phyloP scores from a whole-genome alignment of 441 rosid species.

The Populus trichocarpa region DNA sequence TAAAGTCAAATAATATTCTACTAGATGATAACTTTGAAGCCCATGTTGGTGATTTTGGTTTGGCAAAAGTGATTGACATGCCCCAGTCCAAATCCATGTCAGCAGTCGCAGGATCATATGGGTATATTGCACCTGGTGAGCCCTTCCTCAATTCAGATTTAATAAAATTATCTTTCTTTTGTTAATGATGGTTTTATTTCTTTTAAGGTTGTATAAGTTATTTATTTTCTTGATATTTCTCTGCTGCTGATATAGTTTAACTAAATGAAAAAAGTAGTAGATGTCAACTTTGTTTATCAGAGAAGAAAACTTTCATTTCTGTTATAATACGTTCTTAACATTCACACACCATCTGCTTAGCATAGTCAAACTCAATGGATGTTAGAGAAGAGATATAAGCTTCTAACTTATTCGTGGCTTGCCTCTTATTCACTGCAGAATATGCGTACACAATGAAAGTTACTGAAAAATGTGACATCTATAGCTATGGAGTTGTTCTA shows the following conservation, averaged over 20 bases:
- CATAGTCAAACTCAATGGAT: too few species aligned
- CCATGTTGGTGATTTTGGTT: slow-evolving; percentile 97
- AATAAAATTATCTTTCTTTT: not conserved
- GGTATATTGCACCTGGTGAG: slow-evolving; percentile 97
- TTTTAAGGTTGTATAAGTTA: not conserved
- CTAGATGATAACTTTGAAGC: slow-evolving; percentile 88
- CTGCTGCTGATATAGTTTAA: not conserved
- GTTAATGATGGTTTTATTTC: not conserved
- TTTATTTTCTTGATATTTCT: not conserved
- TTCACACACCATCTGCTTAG: too few species aligned
- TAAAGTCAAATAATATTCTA: slow-evolving; percentile 86
- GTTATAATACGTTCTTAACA: too few species aligned
- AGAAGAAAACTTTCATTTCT: too few species aligned
- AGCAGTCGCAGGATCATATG: slow-evolving; percentile 96
- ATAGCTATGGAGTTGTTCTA: slow-evolving; percentile 91
- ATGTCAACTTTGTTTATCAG: too few species aligned
- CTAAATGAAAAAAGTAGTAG: not conserved
- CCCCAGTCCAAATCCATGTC: slow-evolving; percentile 96
- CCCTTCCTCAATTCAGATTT: not conserved
- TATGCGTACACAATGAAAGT: slow-evolving; percentile 52
- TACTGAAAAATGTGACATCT: slow-evolving; percentile 76
- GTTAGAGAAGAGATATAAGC: too few species aligned
- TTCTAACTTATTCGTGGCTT: not conserved
- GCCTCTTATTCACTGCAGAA: slow-evolving; percentile 40
- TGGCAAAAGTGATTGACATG: slow-evolving; percentile 96